Conservation (phyloP, 75 land plant species). For the Picea sitchensis region DNA sequence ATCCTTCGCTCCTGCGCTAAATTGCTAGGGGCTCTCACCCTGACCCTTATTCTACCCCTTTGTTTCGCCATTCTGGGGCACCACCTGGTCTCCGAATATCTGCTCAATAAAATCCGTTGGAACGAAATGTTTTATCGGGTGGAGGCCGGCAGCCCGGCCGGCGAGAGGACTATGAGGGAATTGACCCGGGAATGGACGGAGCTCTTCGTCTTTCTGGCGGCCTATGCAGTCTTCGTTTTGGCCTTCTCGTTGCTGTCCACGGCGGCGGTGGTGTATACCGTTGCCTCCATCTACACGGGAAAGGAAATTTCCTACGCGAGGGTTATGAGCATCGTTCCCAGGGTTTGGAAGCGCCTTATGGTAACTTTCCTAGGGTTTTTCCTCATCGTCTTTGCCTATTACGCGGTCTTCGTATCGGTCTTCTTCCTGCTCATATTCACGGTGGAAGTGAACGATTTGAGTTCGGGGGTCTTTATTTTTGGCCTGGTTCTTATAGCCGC, state of each 20-base stretch:
- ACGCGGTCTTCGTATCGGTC: constrained; percentile 9
- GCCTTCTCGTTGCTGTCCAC: constrained; percentile 62
- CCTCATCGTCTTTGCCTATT: constrained; percentile 27
- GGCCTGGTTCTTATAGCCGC: constrained; percentile 1
- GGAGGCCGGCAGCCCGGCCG: constrained; percentile 14
- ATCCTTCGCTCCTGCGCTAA: constrained; percentile 26
- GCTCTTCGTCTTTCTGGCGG: constrained; percentile 21
- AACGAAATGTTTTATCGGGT: constrained; percentile 21
- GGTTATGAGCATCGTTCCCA: constrained; percentile 60
- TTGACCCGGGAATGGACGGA: constrained; percentile 23
- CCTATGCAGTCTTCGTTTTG: constrained; percentile 32
- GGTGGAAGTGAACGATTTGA: not conserved
- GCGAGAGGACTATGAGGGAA: constrained; percentile 5
- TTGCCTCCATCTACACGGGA: constrained; percentile 29
- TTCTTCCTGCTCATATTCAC: constrained; percentile 17
- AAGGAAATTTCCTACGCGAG: constrained; percentile 32
- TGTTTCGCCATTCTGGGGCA: constrained; percentile 42
- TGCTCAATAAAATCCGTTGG: constrained; percentile 26
- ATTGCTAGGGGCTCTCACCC: constrained; percentile 41
- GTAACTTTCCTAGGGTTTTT: constrained; percentile 39
- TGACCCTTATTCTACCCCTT: constrained; percentile 59
- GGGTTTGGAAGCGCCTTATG: constrained; percentile 56
- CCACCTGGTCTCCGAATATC: constrained; percentile 26
- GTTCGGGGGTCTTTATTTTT: too few species aligned
- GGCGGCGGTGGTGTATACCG: constrained; percentile 55